Evolutionary conservation across 495 filamentous ascomycete species (phyloP).

Genomic region (Podospora tetraspora): DNA sequence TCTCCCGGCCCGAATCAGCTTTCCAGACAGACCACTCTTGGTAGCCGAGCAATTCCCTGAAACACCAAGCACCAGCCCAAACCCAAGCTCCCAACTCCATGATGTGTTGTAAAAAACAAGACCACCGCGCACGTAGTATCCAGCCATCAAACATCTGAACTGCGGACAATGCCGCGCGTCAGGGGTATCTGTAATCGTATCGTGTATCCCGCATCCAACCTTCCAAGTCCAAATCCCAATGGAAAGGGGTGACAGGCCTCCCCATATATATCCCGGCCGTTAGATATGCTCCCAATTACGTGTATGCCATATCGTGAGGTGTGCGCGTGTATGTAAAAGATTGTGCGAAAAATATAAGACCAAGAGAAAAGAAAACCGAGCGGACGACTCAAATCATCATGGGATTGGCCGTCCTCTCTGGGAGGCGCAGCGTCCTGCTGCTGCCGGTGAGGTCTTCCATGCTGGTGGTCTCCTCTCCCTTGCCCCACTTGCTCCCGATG

Average conservation of each 20-base stretch:
- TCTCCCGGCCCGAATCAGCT: neutral
- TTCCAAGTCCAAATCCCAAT: neutral
- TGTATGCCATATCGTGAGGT: neutral
- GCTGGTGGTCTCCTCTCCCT: constrained; percentile 18
- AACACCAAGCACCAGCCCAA: neutral
- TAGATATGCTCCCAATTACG: neutral
- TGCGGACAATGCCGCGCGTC: neutral
- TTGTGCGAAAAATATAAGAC: neutral
- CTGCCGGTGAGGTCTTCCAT: constrained; percentile 21
- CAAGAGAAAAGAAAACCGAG: neutral
- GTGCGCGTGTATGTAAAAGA: neutral
- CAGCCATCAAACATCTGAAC: neutral
- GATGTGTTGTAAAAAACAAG: neutral
- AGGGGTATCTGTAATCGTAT: neutral
- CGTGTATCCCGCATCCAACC: neutral
- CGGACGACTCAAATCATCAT: neutral
- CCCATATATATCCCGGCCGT: too few relatives aligned
- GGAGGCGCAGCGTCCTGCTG: constrained; percentile 5
- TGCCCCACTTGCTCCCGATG: constrained; percentile 7
- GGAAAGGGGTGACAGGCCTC: neutral
- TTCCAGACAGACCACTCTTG: neutral
- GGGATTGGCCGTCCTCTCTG: neutral
- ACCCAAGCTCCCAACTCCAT: neutral
- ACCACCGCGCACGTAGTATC: neutral
- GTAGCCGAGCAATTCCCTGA: neutral